Conservation (phyloP, 495 filamentous ascomycete species). For the Penicillium subrubescens region DNA sequence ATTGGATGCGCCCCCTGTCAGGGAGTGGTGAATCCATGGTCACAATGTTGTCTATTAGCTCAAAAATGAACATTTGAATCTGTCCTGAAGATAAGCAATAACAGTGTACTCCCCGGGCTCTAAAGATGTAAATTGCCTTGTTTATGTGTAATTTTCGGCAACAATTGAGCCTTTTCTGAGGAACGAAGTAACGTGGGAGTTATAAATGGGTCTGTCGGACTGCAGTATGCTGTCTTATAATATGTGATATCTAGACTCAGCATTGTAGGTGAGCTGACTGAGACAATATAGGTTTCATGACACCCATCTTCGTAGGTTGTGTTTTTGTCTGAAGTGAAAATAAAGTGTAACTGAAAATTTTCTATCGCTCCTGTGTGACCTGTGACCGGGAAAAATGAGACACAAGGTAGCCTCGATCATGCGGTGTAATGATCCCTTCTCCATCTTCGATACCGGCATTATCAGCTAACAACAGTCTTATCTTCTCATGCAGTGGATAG, state of each 20-base stretch:
- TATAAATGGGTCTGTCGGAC: conserved; percentile 3
- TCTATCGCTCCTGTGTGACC: conserved; percentile 16
- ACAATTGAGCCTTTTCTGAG: neutral
- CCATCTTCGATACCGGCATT: neutral
- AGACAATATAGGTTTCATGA: conserved; percentile 4
- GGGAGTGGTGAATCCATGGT: conserved; percentile 16
- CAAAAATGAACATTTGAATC: conserved; percentile 18
- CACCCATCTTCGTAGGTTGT: neutral
- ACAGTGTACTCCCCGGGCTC: neutral
- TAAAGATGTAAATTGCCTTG: neutral
- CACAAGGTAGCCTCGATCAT: conserved; percentile 7
- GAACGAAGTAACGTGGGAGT: neutral
- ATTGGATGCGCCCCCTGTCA: conserved; percentile 10
- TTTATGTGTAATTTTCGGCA: conserved; percentile 9
- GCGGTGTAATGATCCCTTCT: conserved; percentile 8
- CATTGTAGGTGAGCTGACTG: neutral
- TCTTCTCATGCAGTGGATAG: neutral
- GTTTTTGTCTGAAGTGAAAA: neutral
- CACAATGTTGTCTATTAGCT: conserved; percentile 26
- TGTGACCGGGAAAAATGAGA: conserved; percentile 14
- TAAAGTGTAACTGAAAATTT: neutral
- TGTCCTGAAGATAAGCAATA: conserved; percentile 20
- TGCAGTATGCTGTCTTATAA: conserved; percentile 8
- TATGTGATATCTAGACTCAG: neutral
- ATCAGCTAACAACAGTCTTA: neutral